phyloP scores from a whole-genome alignment of 257 asterid species.

The Solanum paucissectum region DNA sequence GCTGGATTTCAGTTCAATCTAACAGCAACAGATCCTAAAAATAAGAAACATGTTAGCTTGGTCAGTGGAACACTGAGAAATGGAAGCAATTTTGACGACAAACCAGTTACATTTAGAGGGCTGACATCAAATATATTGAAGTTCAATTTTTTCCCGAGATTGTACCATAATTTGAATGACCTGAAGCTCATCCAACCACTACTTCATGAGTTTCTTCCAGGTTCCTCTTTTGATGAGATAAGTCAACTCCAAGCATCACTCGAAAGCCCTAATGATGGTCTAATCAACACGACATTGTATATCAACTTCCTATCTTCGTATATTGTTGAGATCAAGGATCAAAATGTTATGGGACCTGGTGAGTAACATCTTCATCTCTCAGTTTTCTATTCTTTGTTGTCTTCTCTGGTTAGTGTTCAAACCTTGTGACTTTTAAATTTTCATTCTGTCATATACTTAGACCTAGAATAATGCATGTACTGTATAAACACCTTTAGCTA shows the following conservation, averaged over 20 bases:
- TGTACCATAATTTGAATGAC: constrained; percentile 55
- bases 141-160: constrained; percentile 75
- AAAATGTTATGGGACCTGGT: constrained; percentile 76
- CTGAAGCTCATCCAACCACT: constrained; percentile 87
- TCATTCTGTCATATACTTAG: not conserved
- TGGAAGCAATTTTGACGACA: constrained; percentile 37
- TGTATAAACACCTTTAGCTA: not conserved
- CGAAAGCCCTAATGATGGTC: constrained; percentile 49
- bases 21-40: constrained; percentile 54
- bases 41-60: constrained; percentile 59
- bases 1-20: constrained; percentile 85
- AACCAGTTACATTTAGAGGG: constrained; percentile 71
- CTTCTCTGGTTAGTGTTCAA: not conserved
- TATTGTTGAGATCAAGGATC: constrained; percentile 72
- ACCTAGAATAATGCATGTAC: not conserved
- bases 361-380: constrained; percentile 26
- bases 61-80: constrained; percentile 69
- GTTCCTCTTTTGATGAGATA: constrained; percentile 54
- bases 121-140: constrained; percentile 56
- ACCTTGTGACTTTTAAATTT: not conserved
- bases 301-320: constrained; percentile 75
- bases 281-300: constrained; percentile 68
- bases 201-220: constrained; percentile 85
- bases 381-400: not conserved
- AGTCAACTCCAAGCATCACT: constrained; percentile 67